These are phyloP conservation scores for Dioszegia hungarica DNA, from an alignment of 768 basidiomycete species.

Conservation along the genomic window DNA sequence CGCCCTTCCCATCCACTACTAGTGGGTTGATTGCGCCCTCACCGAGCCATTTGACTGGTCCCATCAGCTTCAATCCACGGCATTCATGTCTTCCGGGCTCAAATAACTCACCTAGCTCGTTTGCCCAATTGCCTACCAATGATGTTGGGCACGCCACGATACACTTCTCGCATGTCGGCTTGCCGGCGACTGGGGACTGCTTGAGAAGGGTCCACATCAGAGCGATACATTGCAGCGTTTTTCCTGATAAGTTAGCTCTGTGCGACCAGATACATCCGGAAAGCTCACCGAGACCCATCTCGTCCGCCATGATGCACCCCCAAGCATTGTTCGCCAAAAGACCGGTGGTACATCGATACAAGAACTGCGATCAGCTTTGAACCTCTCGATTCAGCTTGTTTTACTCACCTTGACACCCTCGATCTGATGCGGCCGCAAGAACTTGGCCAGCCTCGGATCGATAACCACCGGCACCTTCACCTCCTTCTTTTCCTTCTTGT, in stretches of 20 bases:
- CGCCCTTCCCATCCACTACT: conserved; percentile 87
- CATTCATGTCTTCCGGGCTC: not conserved
- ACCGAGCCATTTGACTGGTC: conserved; percentile 89
- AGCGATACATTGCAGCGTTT: conserved; percentile 93
- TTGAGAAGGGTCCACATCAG: conserved; percentile 92
- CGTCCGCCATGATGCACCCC: conserved; percentile 96
- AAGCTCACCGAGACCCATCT: conserved; percentile 82
- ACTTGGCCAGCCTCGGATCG: conserved; percentile 78
- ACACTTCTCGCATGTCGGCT: conserved; percentile 87
- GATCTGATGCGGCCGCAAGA: conserved; percentile 92
- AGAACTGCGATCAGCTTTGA: conserved; percentile 64
- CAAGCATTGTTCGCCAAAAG: conserved; percentile 81
- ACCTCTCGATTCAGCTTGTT: not conserved
- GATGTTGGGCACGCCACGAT: conserved; percentile 97
- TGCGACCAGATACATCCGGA: not conserved
- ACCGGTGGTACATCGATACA: conserved; percentile 91
- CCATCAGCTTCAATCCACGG: not conserved
- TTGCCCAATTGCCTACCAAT: conserved; percentile 97
- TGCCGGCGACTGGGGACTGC: conserved; percentile 84
- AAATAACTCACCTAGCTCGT: conserved; percentile 70
- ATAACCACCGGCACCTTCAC: conserved; percentile 94
- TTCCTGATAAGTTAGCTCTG: conserved; percentile 51
- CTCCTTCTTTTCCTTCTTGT: conserved; percentile 58
- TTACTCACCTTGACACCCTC: conserved; percentile 85
- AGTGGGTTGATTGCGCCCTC: conserved; percentile 69